Conservation (phyloP, 352 stramenopile species). For the Pythium utonaiense region DNA sequence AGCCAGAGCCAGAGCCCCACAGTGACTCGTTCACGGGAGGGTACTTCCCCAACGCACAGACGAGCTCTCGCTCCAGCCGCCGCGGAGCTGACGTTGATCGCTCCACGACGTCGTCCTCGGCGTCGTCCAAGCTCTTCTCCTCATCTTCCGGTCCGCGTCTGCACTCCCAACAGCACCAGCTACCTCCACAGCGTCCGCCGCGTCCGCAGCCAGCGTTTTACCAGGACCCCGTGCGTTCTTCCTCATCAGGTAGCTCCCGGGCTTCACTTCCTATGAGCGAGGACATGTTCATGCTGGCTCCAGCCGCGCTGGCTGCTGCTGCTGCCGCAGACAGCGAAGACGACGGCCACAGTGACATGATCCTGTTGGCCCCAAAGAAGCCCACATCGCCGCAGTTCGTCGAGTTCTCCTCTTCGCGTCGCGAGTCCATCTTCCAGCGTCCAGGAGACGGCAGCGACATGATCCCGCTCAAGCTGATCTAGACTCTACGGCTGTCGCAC, state of each 20-base stretch:
- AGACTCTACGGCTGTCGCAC: not conserved
- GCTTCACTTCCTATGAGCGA: not conserved
- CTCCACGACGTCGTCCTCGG: not conserved
- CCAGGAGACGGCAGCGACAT: conserved; percentile 41
- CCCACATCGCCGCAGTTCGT: conserved; percentile 35
- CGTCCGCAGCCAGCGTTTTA: not conserved
- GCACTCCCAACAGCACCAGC: conserved; percentile 7
- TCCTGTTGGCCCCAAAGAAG: conserved; percentile 21
- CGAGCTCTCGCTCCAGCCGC: no score
- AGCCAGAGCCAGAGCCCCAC: conserved; percentile 13
- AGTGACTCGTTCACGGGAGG: not conserved
- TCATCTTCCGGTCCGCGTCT: not conserved
- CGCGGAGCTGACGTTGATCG: no score
- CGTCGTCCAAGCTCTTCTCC: conserved; percentile 9
- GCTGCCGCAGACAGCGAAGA: not conserved
- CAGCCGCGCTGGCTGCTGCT: not conserved
- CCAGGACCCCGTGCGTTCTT: conserved; percentile 1
- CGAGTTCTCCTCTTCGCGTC: conserved; percentile 33
- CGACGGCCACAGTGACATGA: conserved; percentile 8
- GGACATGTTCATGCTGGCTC: conserved; percentile 5
- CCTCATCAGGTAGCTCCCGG: not conserved
- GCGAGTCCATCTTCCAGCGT: conserved; percentile 30
- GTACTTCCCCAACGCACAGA: not conserved
- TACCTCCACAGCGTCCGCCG: not conserved
- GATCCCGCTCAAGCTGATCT: conserved; percentile 54